phyloP scores from a whole-genome alignment of 441 rosid species.

The Omphalea diandra region DNA sequence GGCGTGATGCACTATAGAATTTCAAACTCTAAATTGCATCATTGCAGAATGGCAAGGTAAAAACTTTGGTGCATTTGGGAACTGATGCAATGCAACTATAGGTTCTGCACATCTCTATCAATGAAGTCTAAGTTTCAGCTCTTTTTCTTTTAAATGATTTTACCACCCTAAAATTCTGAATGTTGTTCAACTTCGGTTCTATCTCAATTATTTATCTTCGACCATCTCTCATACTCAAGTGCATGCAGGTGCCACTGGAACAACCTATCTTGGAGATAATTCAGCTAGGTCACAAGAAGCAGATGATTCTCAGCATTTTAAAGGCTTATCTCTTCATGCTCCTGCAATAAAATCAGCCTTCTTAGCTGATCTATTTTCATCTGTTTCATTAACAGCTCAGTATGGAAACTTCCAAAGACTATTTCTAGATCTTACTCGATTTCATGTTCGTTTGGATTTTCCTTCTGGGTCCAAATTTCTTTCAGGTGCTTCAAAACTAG shows the following conservation, averaged over 20 bases:
- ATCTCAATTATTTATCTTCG: background rate
- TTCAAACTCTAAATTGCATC: background rate
- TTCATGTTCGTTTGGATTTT: slow-evolving; percentile 68
- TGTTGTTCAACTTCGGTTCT: background rate
- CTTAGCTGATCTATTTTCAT: slow-evolving; percentile 67
- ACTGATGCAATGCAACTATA: background rate
- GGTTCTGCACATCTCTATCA: background rate
- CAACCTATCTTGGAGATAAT: slow-evolving; percentile 62
- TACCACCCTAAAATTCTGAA: background rate
- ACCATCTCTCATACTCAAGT: slow-evolving; percentile 3
- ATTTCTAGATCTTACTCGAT: slow-evolving; percentile 76
- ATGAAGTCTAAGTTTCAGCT: background rate
- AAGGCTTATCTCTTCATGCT: slow-evolving; percentile 46
- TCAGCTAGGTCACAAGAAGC: slow-evolving; percentile 41
- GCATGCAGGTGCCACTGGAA: slow-evolving; percentile 59
- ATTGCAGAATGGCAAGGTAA: background rate
- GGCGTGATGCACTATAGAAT: background rate
- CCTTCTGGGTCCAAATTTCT: slow-evolving; percentile 74
- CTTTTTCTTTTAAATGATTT: background rate
- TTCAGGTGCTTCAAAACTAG: slow-evolving; percentile 52
- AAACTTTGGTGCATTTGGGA: background rate
- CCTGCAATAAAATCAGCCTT: slow-evolving; percentile 57
- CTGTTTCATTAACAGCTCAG: slow-evolving; percentile 75
- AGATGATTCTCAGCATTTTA: slow-evolving; percentile 31
- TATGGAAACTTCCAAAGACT: slow-evolving; percentile 77